Conservation (phyloP, 768 basidiomycete species). For the Leccinum ochraceum region DNA sequence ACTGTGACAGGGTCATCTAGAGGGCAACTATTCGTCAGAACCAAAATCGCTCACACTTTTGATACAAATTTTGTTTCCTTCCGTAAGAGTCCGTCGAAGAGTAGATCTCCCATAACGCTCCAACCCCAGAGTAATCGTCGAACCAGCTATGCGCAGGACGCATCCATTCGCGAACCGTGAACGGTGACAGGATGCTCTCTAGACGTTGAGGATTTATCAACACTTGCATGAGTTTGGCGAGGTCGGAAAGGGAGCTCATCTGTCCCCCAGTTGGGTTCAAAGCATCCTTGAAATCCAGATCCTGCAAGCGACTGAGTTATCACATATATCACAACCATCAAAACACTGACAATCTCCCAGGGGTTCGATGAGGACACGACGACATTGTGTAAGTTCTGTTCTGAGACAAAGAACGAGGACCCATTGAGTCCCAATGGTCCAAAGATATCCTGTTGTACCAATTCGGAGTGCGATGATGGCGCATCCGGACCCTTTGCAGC, state of each 20-base stretch:
- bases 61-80: constrained; percentile 37
- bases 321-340: not conserved
- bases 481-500: constrained; percentile 17
- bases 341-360: constrained; percentile 35
- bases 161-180: constrained; percentile 44
- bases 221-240: constrained; percentile 43
- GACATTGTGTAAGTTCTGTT: constrained; percentile 36
- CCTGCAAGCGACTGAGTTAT: constrained; percentile 26
- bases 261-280: constrained; percentile 51
- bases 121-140: constrained; percentile 38
- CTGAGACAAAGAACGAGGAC: constrained; percentile 44
- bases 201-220: constrained; percentile 43
- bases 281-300: constrained; percentile 40
- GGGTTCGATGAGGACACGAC: constrained; percentile 41
- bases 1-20: constrained; percentile 26
- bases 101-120: constrained; percentile 46
- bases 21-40: not conserved
- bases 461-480: constrained; percentile 39
- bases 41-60: constrained; percentile 1
- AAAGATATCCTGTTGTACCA: constrained; percentile 52
- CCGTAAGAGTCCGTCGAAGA: constrained; percentile 31
- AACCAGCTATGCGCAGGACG: constrained; percentile 42
- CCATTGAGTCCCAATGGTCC: constrained; percentile 43
- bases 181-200: constrained; percentile 36
- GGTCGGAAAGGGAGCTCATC: constrained; percentile 50